Evolutionary conservation across 768 basidiomycete genomes (phyloP).

Genomic region (Leucocoprinus leucothites): DNA sequence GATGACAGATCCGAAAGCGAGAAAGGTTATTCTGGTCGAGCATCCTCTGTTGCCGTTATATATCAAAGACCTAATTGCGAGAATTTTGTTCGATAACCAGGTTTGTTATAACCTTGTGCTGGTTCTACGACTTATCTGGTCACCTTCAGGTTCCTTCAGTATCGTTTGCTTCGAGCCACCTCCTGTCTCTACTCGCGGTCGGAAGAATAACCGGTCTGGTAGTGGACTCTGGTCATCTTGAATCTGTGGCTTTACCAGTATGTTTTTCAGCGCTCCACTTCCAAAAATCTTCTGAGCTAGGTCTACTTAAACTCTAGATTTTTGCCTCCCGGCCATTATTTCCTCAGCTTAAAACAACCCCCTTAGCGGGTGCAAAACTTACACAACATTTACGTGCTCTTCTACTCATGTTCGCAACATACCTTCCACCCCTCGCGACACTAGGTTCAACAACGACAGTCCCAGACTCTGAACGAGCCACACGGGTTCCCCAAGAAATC

Average conservation of each 20-base stretch:
- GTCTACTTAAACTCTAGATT: too few species aligned
- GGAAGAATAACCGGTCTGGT: constrained; percentile 94
- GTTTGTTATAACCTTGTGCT: constrained; percentile 34
- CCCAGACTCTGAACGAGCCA: constrained; percentile 58
- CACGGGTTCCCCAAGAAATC: constrained; percentile 73
- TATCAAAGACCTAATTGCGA: constrained; percentile 86
- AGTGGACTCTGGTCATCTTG: constrained; percentile 88
- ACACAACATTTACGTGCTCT: constrained; percentile 79
- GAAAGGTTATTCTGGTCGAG: constrained; percentile 92
- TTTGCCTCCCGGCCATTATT: constrained; percentile 87
- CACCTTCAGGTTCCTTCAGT: constrained; percentile 79
- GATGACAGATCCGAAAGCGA: constrained; percentile 90
- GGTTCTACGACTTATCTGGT: neutral
- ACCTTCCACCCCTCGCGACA: constrained; percentile 76
- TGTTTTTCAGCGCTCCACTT: constrained; percentile 23
- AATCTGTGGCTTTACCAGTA: constrained; percentile 86
- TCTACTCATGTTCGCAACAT: constrained; percentile 78
- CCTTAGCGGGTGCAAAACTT: constrained; percentile 81
- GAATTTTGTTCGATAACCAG: constrained; percentile 88
- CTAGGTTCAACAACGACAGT: constrained; percentile 63
- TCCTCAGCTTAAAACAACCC: constrained; percentile 78
- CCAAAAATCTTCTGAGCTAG: neutral
- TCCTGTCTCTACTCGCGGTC: constrained; percentile 80
- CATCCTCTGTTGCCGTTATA: constrained; percentile 82
- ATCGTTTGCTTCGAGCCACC: constrained; percentile 87